Evolutionary conservation across 2,329 filamentous ascomycete genomes (phyloP).

Genomic region (Venturia aucupariae): DNA sequence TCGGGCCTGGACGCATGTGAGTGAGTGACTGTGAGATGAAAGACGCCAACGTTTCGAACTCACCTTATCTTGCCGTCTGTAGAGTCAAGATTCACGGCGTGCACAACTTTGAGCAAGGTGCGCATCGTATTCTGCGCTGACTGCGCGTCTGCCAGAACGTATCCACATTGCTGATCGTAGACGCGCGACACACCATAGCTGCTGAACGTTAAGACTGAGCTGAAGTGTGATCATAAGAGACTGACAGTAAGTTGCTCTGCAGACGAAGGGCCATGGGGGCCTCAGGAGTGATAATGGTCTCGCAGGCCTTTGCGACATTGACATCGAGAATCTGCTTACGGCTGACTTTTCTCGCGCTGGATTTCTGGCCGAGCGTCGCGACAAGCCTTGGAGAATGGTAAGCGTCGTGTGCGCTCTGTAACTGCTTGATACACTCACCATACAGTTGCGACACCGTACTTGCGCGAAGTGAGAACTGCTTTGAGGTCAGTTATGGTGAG

Average conservation of each 20-base stretch:
- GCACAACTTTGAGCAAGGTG: constrained; percentile 51
- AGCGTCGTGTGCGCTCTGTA: constrained; percentile 17
- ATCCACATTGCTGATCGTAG: constrained; percentile 77
- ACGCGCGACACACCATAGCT: constrained; percentile 76
- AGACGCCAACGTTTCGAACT: background rate
- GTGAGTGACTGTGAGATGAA: constrained; percentile 8
- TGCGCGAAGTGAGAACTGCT: constrained; percentile 67
- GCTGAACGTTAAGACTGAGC: background rate
- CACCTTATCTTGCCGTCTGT: constrained; percentile 41
- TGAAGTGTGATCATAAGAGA: constrained; percentile 12
- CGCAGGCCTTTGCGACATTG: constrained; percentile 75
- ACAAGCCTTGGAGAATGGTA: constrained; percentile 58
- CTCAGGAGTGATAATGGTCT: constrained; percentile 75
- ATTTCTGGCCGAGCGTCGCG: constrained; percentile 73
- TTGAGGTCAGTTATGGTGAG: constrained; percentile 12
- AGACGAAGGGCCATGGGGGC: constrained; percentile 84
- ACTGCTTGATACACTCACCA: constrained; percentile 60
- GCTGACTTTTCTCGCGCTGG: constrained; percentile 61
- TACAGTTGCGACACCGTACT: constrained; percentile 89
- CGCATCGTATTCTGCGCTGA: constrained; percentile 65
- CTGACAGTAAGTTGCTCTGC: constrained; percentile 75
- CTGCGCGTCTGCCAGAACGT: constrained; percentile 73
- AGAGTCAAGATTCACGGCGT: constrained; percentile 55
- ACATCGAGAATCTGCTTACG: constrained; percentile 84
- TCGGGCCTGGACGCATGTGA: constrained; percentile 48